Percentiles rank a stretch among this genome's conserved stretches.
Evolutionary conservation across 2,329 filamentous ascomycete genomes (phyloP).

Genomic region (Endoconidiophora polonica): DNA sequence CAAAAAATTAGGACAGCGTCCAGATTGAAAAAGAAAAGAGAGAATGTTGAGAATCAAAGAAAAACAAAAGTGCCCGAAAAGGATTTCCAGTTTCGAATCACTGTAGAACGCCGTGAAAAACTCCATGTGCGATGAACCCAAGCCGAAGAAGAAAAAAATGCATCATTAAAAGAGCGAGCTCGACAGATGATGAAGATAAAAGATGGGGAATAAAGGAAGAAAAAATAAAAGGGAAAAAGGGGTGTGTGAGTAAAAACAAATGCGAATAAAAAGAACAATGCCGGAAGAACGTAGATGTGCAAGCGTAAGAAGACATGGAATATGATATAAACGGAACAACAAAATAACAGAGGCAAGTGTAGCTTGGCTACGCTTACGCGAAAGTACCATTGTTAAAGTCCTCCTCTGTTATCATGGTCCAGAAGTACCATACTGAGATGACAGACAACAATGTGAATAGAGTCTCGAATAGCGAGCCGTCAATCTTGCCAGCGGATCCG

Average conservation of each 20-base stretch:
- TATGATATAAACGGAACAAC: not conserved
- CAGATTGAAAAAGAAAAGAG: constrained; percentile 2
- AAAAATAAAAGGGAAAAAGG: not conserved
- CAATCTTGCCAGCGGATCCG: constrained; percentile 69
- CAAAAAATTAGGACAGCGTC: constrained; percentile 2
- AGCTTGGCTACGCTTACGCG: constrained; percentile 22
- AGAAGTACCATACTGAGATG: constrained; percentile 78
- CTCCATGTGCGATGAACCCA: not conserved
- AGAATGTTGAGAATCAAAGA: not conserved
- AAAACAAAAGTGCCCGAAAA: constrained; percentile 6
- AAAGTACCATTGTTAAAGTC: constrained; percentile 62
- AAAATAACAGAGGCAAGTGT: not conserved
- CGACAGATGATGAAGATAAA: not conserved
- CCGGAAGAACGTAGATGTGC: constrained; percentile 1
- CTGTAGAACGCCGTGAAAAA: constrained; percentile 12
- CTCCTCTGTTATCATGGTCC: constrained; percentile 98
- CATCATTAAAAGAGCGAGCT: not conserved
- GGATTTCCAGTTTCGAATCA: constrained; percentile 12
- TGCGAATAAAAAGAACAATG: not conserved
- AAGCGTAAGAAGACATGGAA: constrained; percentile 3
- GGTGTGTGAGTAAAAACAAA: not conserved
- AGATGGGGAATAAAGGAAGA: not conserved
- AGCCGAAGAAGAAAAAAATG: constrained; percentile 4
- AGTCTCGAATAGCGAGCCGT: constrained; percentile 83
- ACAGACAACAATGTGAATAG: constrained; percentile 80